Percentiles rank a stretch among this genome's conserved stretches.
Evolutionary conservation across 768 basidiomycete species (phyloP).

Genomic region (Russula lepida): DNA sequence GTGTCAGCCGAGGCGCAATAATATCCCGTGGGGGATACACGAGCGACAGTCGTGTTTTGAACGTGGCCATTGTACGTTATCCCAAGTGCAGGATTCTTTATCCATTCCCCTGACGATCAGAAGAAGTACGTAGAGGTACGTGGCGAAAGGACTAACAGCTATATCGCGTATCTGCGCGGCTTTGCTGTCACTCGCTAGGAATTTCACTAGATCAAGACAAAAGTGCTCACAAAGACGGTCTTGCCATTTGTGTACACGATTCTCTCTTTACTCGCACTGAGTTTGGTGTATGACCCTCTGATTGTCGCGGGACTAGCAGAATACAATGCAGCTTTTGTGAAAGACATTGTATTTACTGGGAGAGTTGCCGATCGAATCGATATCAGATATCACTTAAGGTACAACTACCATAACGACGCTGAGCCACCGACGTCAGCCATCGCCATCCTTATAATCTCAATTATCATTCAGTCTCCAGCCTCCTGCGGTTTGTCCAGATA

Average conservation of each 20-base stretch:
- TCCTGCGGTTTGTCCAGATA: conserved; percentile 34
- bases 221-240: conserved; percentile 64
- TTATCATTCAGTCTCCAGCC: conserved; percentile 2
- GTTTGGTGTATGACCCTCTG: conserved; percentile 63
- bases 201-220: not conserved
- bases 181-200: not conserved
- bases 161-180: conserved; percentile 18
- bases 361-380: conserved; percentile 10
- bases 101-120: conserved; percentile 1
- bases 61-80: conserved; percentile 72
- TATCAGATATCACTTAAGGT: conserved; percentile 1
- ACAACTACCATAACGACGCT: not conserved
- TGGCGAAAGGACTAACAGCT: conserved; percentile 13
- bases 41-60: conserved; percentile 79
- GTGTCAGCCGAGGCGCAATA: conserved; percentile 91
- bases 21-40: conserved; percentile 87
- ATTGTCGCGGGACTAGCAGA: conserved; percentile 64
- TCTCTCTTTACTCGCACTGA: conserved; percentile 68
- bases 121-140: not conserved
- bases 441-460: not conserved
- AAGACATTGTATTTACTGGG: conserved; percentile 36
- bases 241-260: conserved; percentile 81
- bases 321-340: conserved; percentile 42
- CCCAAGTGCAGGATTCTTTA: conserved; percentile 56
- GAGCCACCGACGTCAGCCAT: not conserved